Conservation (phyloP, 306 rosid species). For the Mucuna pruriens region DNA sequence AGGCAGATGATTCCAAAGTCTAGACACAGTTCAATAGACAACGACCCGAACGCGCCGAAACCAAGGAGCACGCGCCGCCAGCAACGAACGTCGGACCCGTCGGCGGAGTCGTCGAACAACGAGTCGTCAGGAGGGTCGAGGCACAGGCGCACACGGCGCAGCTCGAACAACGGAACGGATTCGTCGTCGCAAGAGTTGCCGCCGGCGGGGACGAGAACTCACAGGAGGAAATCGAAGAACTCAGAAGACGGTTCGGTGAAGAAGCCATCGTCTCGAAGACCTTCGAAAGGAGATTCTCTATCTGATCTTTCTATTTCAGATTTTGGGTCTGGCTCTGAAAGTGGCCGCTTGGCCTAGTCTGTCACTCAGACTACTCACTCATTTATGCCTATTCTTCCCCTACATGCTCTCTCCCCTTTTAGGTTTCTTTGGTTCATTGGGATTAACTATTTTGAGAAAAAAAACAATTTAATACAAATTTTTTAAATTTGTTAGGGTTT, state of each 20-base stretch:
- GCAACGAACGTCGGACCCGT: conserved; percentile 48
- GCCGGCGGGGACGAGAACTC: conserved; percentile 32
- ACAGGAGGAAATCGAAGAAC: conserved; percentile 59
- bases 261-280: conserved; percentile 43
- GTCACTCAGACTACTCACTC: too few relatives aligned
- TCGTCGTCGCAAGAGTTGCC: conserved; percentile 45
- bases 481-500: too few relatives aligned
- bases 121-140: conserved; percentile 52
- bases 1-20: conserved; percentile 41
- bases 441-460: too few relatives aligned
- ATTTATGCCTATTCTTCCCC: too few relatives aligned
- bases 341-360: not conserved
- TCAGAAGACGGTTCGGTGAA: conserved; percentile 51
- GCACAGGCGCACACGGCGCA: conserved; percentile 45
- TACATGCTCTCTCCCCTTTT: too few relatives aligned
- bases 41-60: conserved; percentile 13
- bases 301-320: conserved; percentile 53
- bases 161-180: conserved; percentile 46
- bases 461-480: too few relatives aligned
- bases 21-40: conserved; percentile 45
- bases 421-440: too few relatives aligned
- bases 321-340: conserved; percentile 3
- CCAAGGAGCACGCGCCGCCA: conserved; percentile 54
- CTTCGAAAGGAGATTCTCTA: conserved; percentile 58
- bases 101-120: conserved; percentile 33